phyloP scores from a whole-genome alignment of 371 early-diverging fungal species.

The Mortierella sp. region DNA sequence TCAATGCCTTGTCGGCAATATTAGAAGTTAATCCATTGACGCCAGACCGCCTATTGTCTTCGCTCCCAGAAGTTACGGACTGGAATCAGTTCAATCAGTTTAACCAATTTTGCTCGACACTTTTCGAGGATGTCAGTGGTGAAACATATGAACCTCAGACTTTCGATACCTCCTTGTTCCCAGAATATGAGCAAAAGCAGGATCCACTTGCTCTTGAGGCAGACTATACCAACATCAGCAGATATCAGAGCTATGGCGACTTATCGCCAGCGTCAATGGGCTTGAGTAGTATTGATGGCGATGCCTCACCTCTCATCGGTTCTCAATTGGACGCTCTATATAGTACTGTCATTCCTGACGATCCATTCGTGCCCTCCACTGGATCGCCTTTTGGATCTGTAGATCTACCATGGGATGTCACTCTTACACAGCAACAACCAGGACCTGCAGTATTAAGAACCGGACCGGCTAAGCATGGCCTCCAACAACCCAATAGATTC shows the following conservation, averaged over 20 bases:
- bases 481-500: conserved; percentile 34
- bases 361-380: conserved; percentile 6
- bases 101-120: conserved; percentile 43
- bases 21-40: conserved; percentile 52
- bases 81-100: conserved; percentile 64
- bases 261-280: not conserved
- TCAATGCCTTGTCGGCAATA: conserved; percentile 58
- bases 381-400: not conserved
- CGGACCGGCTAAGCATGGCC: conserved; percentile 4
- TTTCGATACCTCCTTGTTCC: conserved; percentile 32
- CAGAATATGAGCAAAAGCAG: conserved; percentile 44
- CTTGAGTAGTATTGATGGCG: not conserved
- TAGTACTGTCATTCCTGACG: conserved; percentile 13
- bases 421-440: not conserved
- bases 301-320: not conserved
- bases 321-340: conserved; percentile 21
- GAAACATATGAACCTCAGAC: conserved; percentile 38
- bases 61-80: conserved; percentile 59
- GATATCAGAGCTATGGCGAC: conserved; percentile 1
- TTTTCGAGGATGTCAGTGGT: conserved; percentile 49
- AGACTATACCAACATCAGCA: not conserved
- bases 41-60: conserved; percentile 58
- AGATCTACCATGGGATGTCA: conserved; percentile 9
- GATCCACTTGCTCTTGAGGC: conserved; percentile 17
- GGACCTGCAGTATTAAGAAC: conserved; percentile 17